phyloP scores from a whole-genome alignment of 2,329 filamentous ascomycete species.

The Trichoderma polysporum region DNA sequence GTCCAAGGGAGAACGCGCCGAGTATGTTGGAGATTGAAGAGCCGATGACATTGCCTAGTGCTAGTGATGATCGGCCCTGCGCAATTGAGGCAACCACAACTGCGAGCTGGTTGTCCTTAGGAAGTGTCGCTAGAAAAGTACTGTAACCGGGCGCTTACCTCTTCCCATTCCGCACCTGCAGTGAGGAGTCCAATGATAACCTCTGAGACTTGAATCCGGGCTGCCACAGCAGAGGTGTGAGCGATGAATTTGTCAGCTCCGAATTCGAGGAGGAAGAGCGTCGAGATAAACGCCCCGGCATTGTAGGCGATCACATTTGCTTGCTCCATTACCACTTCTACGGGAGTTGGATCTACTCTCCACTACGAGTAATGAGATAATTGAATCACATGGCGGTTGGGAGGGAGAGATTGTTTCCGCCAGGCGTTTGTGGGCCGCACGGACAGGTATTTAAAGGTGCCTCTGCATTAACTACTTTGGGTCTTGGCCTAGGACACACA shows the following conservation, averaged over 20 bases:
- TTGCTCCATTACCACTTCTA: constrained; percentile 4
- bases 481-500: too few species aligned
- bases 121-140: neutral
- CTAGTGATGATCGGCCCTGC: constrained; percentile 46
- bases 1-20: constrained; percentile 54
- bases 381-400: too few species aligned
- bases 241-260: constrained; percentile 4
- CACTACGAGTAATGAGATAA: too few species aligned
- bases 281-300: neutral
- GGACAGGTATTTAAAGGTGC: too few species aligned
- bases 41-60: constrained; percentile 55
- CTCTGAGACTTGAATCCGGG: constrained; percentile 41
- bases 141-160: constrained; percentile 37
- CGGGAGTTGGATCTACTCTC: too few species aligned
- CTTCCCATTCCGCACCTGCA: constrained; percentile 56
- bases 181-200: constrained; percentile 52
- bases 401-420: too few species aligned
- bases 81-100: constrained; percentile 50
- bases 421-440: too few species aligned
- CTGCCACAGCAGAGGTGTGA: neutral
- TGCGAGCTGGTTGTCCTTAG: constrained; percentile 35
- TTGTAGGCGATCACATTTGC: neutral
- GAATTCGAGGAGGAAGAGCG: neutral
- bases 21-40: constrained; percentile 55
- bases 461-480: neutral